A percentile compares a stretch with the other conserved stretches of the same genome.
Evolutionary conservation across 331 rosid species (phyloP).

Genomic region (Pyracantha coccinea): DNA sequence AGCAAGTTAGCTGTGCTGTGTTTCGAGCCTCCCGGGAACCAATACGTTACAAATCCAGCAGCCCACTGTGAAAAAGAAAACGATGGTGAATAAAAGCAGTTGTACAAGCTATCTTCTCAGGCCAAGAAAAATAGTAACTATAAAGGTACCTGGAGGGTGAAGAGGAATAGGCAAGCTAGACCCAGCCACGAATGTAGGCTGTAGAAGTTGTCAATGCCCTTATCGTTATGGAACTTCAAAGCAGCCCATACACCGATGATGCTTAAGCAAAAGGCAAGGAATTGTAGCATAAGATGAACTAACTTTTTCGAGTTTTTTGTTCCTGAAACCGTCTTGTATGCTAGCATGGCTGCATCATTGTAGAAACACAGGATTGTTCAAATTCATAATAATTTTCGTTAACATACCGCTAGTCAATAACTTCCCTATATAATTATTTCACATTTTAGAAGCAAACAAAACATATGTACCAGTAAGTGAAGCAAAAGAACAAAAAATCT

Average conservation of each 20-base stretch:
- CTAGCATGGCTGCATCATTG: conserved; percentile 74
- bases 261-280: conserved; percentile 65
- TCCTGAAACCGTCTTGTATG: conserved; percentile 82
- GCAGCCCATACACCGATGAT: conserved; percentile 91
- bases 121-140: background rate
- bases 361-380: conserved; percentile 1
- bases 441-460: background rate
- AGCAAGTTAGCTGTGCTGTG: conserved; percentile 50
- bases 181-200: conserved; percentile 98
- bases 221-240: conserved; percentile 89
- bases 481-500: background rate
- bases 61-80: conserved; percentile 50
- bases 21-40: conserved; percentile 92
- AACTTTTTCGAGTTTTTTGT: conserved; percentile 63
- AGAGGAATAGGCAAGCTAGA: conserved; percentile 68
- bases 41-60: conserved; percentile 74
- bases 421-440: background rate
- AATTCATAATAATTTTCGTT: background rate
- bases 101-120: background rate
- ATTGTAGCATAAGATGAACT: conserved; percentile 72
- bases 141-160: conserved; percentile 62
- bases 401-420: background rate
- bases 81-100: background rate
- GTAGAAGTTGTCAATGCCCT: conserved; percentile 95
- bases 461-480: background rate